Evolutionary conservation across 495 filamentous ascomycete genomes (phyloP).

Genomic region (Viridothelium virens): DNA sequence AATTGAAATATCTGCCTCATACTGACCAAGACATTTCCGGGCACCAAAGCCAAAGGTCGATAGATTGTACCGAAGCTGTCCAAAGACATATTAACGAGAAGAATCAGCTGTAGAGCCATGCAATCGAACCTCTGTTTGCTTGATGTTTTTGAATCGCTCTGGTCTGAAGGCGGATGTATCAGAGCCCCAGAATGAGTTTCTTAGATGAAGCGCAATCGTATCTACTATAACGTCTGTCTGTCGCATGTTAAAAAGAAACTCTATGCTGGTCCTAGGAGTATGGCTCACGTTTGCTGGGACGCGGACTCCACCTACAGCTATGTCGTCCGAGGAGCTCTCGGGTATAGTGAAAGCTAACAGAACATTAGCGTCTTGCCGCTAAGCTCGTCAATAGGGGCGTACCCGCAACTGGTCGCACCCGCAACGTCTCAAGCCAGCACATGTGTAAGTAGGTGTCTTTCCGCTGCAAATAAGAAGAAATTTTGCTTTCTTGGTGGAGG

Average conservation of each 20-base stretch:
- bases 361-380: neutral
- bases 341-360: neutral
- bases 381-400: neutral
- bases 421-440: constrained; percentile 34
- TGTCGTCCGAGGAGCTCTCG: neutral
- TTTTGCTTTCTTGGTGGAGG: constrained; percentile 24
- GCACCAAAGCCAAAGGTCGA: constrained; percentile 17
- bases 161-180: constrained; percentile 27
- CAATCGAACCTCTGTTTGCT: neutral
- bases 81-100: neutral
- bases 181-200: constrained; percentile 34
- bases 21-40: constrained; percentile 15
- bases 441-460: constrained; percentile 27
- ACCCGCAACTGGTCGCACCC: constrained; percentile 33
- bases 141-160: constrained; percentile 14
- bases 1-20: constrained; percentile 12
- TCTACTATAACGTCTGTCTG: constrained; percentile 36
- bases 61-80: constrained; percentile 19
- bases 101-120: neutral
- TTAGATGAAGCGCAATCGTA: constrained; percentile 34
- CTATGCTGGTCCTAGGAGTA: neutral
- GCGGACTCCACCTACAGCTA: neutral
- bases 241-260: neutral
- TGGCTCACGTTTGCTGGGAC: neutral
- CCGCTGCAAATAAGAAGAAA: constrained; percentile 12